Evolutionary conservation across 306 rosid genomes (phyloP), one percentile per base, ranked within the genome.

Genomic region (Cajanus cajan): DNA sequence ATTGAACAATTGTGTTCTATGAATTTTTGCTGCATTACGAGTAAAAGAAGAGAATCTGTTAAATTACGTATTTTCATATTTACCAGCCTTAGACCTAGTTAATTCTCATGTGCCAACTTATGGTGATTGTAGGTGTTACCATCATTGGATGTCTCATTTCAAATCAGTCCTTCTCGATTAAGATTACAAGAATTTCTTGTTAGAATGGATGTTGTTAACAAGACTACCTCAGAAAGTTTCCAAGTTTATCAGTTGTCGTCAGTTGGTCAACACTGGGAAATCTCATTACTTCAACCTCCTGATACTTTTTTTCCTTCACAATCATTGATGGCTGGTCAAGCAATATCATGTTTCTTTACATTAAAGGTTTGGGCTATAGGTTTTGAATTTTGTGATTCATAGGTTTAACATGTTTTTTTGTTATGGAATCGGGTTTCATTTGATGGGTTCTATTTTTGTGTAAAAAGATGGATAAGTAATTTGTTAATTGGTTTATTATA

Each of bases 171-270:
- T 83, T 93, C 96, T 78, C 89, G 90, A 50, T 91, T 90, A 86
- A 93, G 94, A 86, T 73, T 93, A 75, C 88, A 85, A 52, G 97
- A 96, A 77, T 96, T 91, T 80, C 94, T 96, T 64, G 97, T 96
- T 78, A 91, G 88, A 68, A 86, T 96, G 98, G 94, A 96, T 85
- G 89, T 89, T 36, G 76, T 86, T 70, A 93, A 96, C 90, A 90
- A 81, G 86, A 93, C 99, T 51, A 87, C 79, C 85, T 78, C 97
- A 2, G 89, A 91, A 85, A 83, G 79, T 74, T 96, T 93, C 85
- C 94, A 87, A 77, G 86, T 89, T 84, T 90, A 86, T 74, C 99
- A 96, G 87, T 80, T 96, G 83, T 91, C 97, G 31, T 84, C 94
- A 59, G 74, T 91, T 61, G 98, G 98, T 73, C 72, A 75, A 43